Evolutionary conservation across 371 early-diverging fungal species (phyloP).

Genomic region (Mortierella sp.): DNA sequence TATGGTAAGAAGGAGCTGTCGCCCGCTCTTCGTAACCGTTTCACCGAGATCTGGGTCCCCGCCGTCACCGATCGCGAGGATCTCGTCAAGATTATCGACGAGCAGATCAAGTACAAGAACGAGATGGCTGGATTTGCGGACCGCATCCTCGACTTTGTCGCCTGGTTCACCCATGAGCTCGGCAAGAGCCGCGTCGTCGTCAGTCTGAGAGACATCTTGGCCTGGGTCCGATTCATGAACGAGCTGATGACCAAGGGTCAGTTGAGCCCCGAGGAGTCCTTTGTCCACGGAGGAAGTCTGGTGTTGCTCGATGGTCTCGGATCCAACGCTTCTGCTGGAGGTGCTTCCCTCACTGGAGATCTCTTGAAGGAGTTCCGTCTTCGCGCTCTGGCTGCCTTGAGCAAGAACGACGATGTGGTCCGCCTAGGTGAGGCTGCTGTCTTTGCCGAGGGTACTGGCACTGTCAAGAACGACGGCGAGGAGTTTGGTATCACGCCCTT

Average conservation of each 20-base stretch:
- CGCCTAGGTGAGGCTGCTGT: slow-evolving; percentile 60
- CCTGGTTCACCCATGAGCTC: slow-evolving; percentile 62
- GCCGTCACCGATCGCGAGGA: slow-evolving; percentile 86
- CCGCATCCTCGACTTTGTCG: slow-evolving; percentile 71
- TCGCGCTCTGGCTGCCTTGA: slow-evolving; percentile 59
- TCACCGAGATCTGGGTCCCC: slow-evolving; percentile 99
- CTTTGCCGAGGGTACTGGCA: slow-evolving; percentile 61
- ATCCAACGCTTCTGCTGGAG: slow-evolving; percentile 87
- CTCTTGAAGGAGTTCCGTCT: slow-evolving; percentile 70
- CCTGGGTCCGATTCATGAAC: slow-evolving; percentile 93
- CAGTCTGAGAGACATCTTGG: slow-evolving; percentile 91
- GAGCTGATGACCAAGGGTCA: slow-evolving; percentile 40
- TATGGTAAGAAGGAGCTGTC: slow-evolving; percentile 99
- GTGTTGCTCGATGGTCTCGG: slow-evolving; percentile 96
- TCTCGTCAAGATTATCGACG: slow-evolving; percentile 80
- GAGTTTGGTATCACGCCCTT: slow-evolving; percentile 85
- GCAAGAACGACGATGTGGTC: slow-evolving; percentile 41
- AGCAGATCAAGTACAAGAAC: slow-evolving; percentile 65
- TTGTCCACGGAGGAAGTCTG: slow-evolving; percentile 93
- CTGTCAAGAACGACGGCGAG: slow-evolving; percentile 58
- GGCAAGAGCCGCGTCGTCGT: slow-evolving; percentile 65
- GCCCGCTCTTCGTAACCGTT: slow-evolving; percentile 99
- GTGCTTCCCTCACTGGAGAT: slow-evolving; percentile 65
- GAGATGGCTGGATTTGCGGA: slow-evolving; percentile 54
- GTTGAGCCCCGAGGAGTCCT: slow-evolving; percentile 70